Evolutionary conservation across 768 basidiomycete genomes (phyloP).

Genomic region (Boletus rubescentipes): DNA sequence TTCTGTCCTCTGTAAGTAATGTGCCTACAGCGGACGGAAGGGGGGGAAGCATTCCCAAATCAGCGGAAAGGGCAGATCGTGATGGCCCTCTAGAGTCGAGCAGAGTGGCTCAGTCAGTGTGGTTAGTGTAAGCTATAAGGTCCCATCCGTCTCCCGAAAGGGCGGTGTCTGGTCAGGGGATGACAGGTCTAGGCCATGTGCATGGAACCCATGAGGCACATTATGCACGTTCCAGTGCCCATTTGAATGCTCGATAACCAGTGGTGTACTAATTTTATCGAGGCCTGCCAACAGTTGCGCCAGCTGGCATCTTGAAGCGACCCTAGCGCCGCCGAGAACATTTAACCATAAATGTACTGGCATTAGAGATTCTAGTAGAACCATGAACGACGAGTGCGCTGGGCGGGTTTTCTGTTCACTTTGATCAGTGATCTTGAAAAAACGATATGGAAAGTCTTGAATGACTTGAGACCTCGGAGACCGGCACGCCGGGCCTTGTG

Average conservation of each 20-base stretch:
- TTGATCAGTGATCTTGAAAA: not conserved
- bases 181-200: not conserved
- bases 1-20: constrained; percentile 21
- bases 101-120: not conserved
- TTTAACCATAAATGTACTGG: not conserved
- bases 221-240: not conserved
- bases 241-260: not conserved
- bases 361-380: no score
- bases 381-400: no score
- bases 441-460: no score
- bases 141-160: not conserved
- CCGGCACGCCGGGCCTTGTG: not conserved
- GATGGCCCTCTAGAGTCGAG: not conserved
- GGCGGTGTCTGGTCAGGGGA: constrained; percentile 2
- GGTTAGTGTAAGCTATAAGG: not conserved
- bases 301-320: not conserved
- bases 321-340: not conserved
- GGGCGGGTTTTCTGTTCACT: not conserved
- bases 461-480: not conserved
- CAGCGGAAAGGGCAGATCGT: not conserved
- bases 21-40: constrained; percentile 29
- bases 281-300: not conserved
- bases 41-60: not conserved
- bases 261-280: not conserved
- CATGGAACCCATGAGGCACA: not conserved